Evolutionary conservation across 805 yeast genomes (phyloP).

Genomic region (Kazachstania bromeliacearum): DNA sequence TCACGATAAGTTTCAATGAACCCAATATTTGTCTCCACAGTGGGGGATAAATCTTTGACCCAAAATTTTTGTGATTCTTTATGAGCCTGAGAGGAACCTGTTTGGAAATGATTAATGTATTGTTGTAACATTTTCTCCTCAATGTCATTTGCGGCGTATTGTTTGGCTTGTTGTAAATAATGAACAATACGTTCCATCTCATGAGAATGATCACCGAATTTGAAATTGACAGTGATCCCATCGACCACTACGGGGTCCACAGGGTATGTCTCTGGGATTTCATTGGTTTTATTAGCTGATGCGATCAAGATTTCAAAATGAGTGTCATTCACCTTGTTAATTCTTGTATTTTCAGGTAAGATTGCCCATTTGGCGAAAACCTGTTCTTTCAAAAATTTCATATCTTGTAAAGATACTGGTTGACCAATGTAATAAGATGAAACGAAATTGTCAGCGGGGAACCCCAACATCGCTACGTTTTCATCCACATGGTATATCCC

Average conservation of each 20-base stretch:
- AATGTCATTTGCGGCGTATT: constrained; percentile 62
- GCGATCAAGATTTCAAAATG: constrained; percentile 60
- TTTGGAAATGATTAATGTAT: constrained; percentile 60
- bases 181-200: constrained; percentile 56
- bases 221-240: constrained; percentile 39
- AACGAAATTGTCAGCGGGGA: constrained; percentile 67
- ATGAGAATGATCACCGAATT: constrained; percentile 68
- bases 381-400: constrained; percentile 49
- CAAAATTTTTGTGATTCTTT: constrained; percentile 75
- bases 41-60: constrained; percentile 82
- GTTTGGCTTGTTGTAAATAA: constrained; percentile 46
- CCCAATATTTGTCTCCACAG: constrained; percentile 73
- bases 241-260: constrained; percentile 33
- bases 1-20: constrained; percentile 90
- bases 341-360: constrained; percentile 63
- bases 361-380: constrained; percentile 29
- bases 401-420: constrained; percentile 43
- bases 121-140: constrained; percentile 56
- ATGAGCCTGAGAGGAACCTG: constrained; percentile 81
- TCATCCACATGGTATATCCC: constrained; percentile 45
- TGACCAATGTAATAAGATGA: constrained; percentile 62
- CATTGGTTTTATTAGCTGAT: constrained; percentile 43
- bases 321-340: constrained; percentile 42
- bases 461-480: constrained; percentile 52
- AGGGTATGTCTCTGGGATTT: constrained; percentile 42